phyloP scores from a whole-genome alignment of 179 eudicot species.

The Drosera spatulata region DNA sequence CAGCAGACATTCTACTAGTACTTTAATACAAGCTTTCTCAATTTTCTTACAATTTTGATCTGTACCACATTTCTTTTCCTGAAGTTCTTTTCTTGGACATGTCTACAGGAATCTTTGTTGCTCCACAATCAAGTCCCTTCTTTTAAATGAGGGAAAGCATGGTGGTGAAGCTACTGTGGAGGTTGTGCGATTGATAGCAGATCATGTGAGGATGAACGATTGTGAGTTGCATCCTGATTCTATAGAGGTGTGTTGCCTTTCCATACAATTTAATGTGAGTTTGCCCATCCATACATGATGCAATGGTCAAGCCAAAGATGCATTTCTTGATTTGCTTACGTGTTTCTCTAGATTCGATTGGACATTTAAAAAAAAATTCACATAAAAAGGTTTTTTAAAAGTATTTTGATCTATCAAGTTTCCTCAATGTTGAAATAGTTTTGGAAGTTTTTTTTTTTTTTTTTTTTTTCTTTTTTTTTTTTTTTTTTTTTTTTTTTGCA shows the following conservation, averaged over 20 bases:
- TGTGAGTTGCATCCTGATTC: constrained; percentile 85
- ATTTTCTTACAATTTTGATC: neutral
- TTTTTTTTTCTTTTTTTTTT: too few species aligned
- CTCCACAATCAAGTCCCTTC: constrained; percentile 58
- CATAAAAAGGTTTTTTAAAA: too few species aligned
- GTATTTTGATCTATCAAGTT: too few species aligned
- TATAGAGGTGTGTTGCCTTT: constrained; percentile 39
- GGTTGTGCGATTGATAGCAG: constrained; percentile 69
- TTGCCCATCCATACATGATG: too few species aligned
- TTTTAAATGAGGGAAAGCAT: constrained; percentile 75
- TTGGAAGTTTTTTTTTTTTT: too few species aligned
- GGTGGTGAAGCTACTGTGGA: constrained; percentile 90
- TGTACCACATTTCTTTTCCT: neutral
- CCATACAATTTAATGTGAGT: neutral
- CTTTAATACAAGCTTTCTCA: neutral
- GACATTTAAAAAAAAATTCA: too few species aligned
- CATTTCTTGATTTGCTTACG: too few species aligned
- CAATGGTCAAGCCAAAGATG: too few species aligned
- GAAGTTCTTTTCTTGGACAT: neutral
- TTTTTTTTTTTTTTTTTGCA: too few species aligned
- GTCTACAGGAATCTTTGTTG: constrained; percentile 58
- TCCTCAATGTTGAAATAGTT: too few species aligned
- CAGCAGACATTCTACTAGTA: too few species aligned
- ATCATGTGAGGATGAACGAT: constrained; percentile 56
- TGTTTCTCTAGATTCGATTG: too few species aligned